Conservation (phyloP, 1,284 basidiomycete genomes). For the Rhizoctonia solani region DNA sequence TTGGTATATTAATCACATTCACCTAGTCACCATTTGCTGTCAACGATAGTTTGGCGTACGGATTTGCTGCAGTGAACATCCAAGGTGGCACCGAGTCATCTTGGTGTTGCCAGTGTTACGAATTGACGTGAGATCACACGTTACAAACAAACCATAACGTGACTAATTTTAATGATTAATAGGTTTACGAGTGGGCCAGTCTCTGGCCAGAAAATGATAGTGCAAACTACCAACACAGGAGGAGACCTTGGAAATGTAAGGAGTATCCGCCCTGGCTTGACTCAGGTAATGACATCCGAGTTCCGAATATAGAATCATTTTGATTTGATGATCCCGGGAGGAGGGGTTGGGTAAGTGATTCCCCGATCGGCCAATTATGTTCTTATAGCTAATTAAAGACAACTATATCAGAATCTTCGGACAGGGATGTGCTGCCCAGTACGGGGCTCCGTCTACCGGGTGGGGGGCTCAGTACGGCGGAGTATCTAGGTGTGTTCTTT, state of each 20-base stretch:
- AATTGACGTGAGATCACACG: slow-evolving; percentile 35
- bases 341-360: slow-evolving; percentile 37
- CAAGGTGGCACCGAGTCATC: slow-evolving; percentile 33
- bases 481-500: slow-evolving; percentile 34
- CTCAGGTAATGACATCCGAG: too few species aligned
- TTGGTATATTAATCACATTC: too few species aligned
- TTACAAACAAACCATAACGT: not conserved
- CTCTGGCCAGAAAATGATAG: slow-evolving; percentile 36
- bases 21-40: slow-evolving; percentile 38
- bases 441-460: slow-evolving; percentile 34
- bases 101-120: slow-evolving; percentile 40
- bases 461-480: slow-evolving; percentile 38
- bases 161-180: not conserved
- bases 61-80: slow-evolving; percentile 39
- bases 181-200: slow-evolving; percentile 39
- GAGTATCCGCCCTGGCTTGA: not conserved
- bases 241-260: slow-evolving; percentile 37
- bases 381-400: not conserved
- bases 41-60: slow-evolving; percentile 36
- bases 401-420: slow-evolving; percentile 14
- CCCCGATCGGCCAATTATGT: not conserved
- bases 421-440: slow-evolving; percentile 37
- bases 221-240: slow-evolving; percentile 39
- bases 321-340: slow-evolving; percentile 39
- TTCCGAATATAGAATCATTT: slow-evolving; percentile 39